Evolutionary conservation across 140 eudicot species (phyloP).

Genomic region (Stevia rebaudiana): DNA sequence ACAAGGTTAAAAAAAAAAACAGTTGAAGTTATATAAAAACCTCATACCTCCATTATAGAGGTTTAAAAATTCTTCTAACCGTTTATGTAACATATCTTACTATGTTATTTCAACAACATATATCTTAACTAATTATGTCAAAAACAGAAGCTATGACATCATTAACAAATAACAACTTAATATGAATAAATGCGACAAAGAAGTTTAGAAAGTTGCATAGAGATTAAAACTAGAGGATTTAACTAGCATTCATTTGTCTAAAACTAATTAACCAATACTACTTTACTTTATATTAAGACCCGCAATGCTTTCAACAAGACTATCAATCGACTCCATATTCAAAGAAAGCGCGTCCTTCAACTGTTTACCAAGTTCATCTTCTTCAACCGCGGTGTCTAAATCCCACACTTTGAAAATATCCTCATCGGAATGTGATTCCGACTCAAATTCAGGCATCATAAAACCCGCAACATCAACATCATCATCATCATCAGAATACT

Average conservation of each 20-base stretch:
- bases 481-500: constrained; percentile 28
- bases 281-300: constrained; percentile 40
- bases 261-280: neutral
- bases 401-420: constrained; percentile 48
- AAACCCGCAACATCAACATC: constrained; percentile 24
- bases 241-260: constrained; percentile 11
- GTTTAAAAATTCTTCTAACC: no score
- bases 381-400: constrained; percentile 34
- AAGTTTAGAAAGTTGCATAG: neutral
- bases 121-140: neutral
- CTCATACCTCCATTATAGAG: no score
- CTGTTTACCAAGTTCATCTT: constrained; percentile 31
- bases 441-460: constrained; percentile 14
- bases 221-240: neutral
- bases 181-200: neutral
- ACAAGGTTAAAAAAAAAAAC: no score
- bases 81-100: no score
- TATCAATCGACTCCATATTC: constrained; percentile 41
- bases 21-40: no score
- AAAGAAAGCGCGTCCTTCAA: constrained; percentile 40
- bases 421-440: constrained; percentile 35
- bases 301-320: constrained; percentile 52
- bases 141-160: neutral
- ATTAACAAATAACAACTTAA: neutral
- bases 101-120: neutral